phyloP scores from a whole-genome alignment of 768 basidiomycete genomes.

The Leccinum subgranulosum region DNA sequence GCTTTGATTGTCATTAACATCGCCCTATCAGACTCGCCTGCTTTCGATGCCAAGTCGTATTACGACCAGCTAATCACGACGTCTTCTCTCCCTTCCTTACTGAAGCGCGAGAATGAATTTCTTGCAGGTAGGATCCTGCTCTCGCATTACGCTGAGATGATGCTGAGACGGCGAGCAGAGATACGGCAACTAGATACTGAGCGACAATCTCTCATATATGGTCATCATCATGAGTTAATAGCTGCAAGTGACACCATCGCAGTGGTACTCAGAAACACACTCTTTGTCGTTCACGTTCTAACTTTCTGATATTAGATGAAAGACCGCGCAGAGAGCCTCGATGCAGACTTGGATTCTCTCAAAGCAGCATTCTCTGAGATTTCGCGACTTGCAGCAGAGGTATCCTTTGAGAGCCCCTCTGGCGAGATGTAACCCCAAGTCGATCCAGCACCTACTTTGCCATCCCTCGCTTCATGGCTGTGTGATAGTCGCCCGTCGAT shows the following conservation, averaged over 20 bases:
- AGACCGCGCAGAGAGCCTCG: conserved; percentile 78
- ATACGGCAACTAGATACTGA: conserved; percentile 87
- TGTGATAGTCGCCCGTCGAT: neutral
- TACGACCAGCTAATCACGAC: conserved; percentile 87
- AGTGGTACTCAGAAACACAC: conserved; percentile 47
- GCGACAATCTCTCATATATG: conserved; percentile 88
- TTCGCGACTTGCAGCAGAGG: conserved; percentile 69
- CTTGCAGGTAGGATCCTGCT: conserved; percentile 48
- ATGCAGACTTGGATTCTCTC: conserved; percentile 79
- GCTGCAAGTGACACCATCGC: conserved; percentile 91
- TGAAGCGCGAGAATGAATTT: conserved; percentile 83
- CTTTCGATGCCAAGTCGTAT: conserved; percentile 80
- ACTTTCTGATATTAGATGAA: conserved; percentile 64
- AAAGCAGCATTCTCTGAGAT: conserved; percentile 83
- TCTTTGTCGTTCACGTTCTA: neutral
- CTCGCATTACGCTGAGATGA: neutral
- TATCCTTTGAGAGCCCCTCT: conserved; percentile 45
- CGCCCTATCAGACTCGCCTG: conserved; percentile 58
- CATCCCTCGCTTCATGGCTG: neutral
- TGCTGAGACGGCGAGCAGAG: conserved; percentile 44
- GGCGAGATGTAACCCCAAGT: neutral
- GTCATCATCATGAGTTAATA: conserved; percentile 93
- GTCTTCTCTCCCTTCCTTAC: conserved; percentile 63
- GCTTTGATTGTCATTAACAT: conserved; percentile 1
- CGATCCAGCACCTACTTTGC: neutral